Base-by-base conservation (phyloP, 768 basidiomycete genomes). In the Trametes meyenii region DNA sequence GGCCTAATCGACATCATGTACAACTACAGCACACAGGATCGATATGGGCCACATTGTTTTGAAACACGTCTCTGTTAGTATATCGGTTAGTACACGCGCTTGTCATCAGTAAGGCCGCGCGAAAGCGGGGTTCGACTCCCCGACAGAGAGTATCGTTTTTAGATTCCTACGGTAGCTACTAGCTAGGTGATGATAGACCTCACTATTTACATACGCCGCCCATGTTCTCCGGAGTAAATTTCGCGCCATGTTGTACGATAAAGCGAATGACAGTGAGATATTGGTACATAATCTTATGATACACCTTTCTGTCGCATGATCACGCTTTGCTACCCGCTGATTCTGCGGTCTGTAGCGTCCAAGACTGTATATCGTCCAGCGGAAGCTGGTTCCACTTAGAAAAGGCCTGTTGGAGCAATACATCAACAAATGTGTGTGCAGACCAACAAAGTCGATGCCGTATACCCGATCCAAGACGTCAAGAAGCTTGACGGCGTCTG, bases 401-500 rank as follows among this genome's bases (percentile, higher is more conserved):
- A 52, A 54, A 56, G 17, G 49, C 51, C 55, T 55, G 26, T 16
- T 2, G 29, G 16, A 42, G 51, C 3, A 73, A 29, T 64, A 57
- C 60, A 45, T 38, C 43, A 14, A 49, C 50, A 39, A 23, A 16
- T 33, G 45, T n/a, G 40, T 45, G 11, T 50, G 58, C 50, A n/a
- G 38, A 6, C 11, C 17, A 19, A 3, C 11, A 17, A 0, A 29
- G 17, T 29, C 48, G 10, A 36, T 5, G 50, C 63, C 80, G 33
- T 58, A 88, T 58, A 88, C 90, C 59, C 78, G 69, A 45, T 88
- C 84, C 26, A 89, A 70, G 21, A 77, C 75, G 50, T 84, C 78
- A 50, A 91, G 72, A 14, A 87, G 71, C 50, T 79, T 76, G 0
- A 77, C 69, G 0, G 79, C 72, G 24, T 78, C 78, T 40, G 74